Base-by-base conservation (phyloP, 495 filamentous ascomycete genomes). In the Xylaria nigripes region DNA sequence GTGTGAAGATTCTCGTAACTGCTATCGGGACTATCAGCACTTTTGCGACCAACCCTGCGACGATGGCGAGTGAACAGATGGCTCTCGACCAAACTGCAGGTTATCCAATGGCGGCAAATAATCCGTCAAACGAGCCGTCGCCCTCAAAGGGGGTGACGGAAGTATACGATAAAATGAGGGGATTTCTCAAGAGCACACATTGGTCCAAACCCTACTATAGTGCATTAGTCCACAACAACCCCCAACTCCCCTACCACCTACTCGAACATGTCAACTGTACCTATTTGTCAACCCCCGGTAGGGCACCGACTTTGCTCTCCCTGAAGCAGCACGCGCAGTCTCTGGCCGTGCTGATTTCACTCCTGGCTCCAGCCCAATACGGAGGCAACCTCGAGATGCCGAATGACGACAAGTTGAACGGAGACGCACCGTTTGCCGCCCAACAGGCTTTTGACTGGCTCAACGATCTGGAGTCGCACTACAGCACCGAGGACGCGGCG, bases 241-340 rank as follows among this genome's bases (percentile, higher is more conserved):
- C 61, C 8, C 43, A 58, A 34, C 30, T 47, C 19, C 51, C 61
- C 15, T 45, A 61, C 34, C 27, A 52, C 43, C 52, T 75, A 27
- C 64, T 76, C 21, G 62, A 60, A 21, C 67, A 73, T 45, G 57
- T 76, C 44, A 79, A 78, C 64, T 81, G 78, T 61, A 60, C 67
- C 54, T 81, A 77, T 49, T 64, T 80, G 8, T 78, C 78, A 1
- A 78, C 72, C 0, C 59, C 61, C 8, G 70, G 69, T 15, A 49
- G 64, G 7, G 56, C 75, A 9, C 78, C 77, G 5, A 79, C 76
- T 15, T 62, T 81, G 25, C 62, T 74, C 1, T 70, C 73, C 9
- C 63, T 81, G 18, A 81, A 81, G 61, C 75, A 79, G 59, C 77
- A 81, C 50, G 77, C 73, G 9, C 78, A 81, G 46, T 72, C 74